Evolutionary conservation across 805 yeast species (phyloP).

Genomic region (Pichia deserticola): DNA sequence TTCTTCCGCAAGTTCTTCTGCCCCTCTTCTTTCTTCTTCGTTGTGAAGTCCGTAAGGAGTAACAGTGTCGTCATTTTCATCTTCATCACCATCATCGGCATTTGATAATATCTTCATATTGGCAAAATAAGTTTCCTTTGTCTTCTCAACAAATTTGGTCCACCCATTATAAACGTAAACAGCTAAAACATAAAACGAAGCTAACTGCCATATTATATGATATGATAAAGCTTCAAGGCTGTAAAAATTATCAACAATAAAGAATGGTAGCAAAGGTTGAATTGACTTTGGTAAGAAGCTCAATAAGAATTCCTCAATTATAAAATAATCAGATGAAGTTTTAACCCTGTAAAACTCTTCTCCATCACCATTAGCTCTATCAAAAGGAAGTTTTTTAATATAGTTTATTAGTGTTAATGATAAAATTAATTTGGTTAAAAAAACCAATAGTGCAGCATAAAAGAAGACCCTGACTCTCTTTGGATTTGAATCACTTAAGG

Average conservation of each 20-base stretch:
- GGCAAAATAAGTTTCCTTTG: constrained; percentile 3
- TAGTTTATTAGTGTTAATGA: neutral
- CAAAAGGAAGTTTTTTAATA: no score
- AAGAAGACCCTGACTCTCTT: neutral
- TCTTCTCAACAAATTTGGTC: neutral
- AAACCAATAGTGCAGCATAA: neutral
- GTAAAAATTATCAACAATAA: neutral
- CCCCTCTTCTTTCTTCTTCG: constrained; percentile 18
- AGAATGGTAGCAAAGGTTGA: neutral
- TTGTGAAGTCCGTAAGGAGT: neutral
- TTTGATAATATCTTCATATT: constrained; percentile 6
- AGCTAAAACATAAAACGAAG: neutral
- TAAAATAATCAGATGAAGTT: no score
- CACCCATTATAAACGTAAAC: neutral
- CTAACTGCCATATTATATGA: neutral
- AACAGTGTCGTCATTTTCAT: neutral
- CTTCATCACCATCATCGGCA: neutral
- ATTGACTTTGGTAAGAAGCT: neutral
- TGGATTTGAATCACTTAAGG: neutral
- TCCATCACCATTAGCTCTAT: no score
- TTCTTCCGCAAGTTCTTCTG: constrained; percentile 15
- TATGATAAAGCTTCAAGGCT: neutral
- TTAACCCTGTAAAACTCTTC: no score
- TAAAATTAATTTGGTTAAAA: neutral
- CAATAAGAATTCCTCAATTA: neutral